Evolutionary conservation across 176 grass and related monocot genomes (phyloP).

Genomic region (Hordeum marinum): DNA sequence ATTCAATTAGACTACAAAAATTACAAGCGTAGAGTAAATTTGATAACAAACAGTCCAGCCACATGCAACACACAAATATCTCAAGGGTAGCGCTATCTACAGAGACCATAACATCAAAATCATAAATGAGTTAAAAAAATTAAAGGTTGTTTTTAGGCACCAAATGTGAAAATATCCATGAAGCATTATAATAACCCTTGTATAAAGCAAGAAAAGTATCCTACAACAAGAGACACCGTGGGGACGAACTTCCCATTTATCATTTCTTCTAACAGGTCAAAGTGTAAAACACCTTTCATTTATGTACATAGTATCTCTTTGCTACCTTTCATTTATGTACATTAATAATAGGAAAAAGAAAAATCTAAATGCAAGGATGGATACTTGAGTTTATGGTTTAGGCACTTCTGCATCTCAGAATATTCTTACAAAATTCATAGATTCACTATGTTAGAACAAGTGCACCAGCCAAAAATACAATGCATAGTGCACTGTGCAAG

Average conservation of each 20-base stretch:
- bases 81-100: background rate
- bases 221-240: background rate
- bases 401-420: background rate
- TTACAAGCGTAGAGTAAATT: background rate
- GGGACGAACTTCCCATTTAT: background rate
- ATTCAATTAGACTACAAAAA: background rate
- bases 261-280: slow-evolving; percentile 13
- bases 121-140: background rate
- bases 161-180: background rate
- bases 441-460: background rate
- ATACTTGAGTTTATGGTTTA: background rate
- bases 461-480: background rate
- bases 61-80: background rate
- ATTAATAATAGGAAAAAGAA: background rate
- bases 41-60: background rate
- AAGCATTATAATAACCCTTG: background rate
- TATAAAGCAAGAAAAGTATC: background rate
- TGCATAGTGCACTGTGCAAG: background rate
- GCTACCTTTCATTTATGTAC: background rate
- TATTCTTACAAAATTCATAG: background rate
- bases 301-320: background rate
- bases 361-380: background rate
- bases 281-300: no score
- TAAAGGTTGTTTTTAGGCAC: background rate
- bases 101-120: background rate